Evolutionary conservation across 2,329 filamentous ascomycete species (phyloP).

Genomic region (Epichloe glyceriae): DNA sequence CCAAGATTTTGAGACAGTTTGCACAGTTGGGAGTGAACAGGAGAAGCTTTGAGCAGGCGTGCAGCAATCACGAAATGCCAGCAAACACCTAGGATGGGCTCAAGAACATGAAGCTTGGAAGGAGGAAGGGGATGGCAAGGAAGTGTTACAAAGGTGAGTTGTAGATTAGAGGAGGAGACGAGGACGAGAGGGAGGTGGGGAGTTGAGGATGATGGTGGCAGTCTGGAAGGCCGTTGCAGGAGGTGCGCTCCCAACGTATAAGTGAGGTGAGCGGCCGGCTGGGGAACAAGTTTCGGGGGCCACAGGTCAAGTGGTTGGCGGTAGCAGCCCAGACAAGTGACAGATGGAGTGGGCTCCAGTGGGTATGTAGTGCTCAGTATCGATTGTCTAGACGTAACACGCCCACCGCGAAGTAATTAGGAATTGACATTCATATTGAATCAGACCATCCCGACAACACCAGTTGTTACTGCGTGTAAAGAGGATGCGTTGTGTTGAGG

Average conservation of each 20-base stretch:
- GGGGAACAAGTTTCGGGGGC: background rate
- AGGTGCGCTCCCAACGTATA: constrained; percentile 2
- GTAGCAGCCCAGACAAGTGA: background rate
- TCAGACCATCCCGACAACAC: no score
- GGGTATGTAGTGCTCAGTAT: background rate
- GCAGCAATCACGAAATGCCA: constrained; percentile 3
- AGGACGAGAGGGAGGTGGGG: background rate
- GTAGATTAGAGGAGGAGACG: constrained; percentile 4
- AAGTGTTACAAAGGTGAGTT: background rate
- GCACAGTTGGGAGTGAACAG: background rate
- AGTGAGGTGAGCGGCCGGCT: background rate
- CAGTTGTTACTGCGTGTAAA: no score
- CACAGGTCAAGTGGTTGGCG: background rate
- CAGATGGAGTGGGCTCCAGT: background rate
- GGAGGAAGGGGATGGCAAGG: background rate
- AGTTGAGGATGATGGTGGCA: background rate
- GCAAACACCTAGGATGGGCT: constrained; percentile 6
- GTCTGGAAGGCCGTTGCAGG: background rate
- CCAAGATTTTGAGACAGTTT: constrained; percentile 1
- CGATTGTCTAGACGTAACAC: no score
- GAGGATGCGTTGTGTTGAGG: no score
- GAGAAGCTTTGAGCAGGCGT: constrained; percentile 3
- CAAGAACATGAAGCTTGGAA: constrained; percentile 1
- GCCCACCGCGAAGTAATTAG: no score
- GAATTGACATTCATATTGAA: no score